A percentile compares a stretch with the other conserved stretches of the same genome.
phyloP scores from a whole-genome alignment of 768 basidiomycete species.

The Lactifluus subvellereus region DNA sequence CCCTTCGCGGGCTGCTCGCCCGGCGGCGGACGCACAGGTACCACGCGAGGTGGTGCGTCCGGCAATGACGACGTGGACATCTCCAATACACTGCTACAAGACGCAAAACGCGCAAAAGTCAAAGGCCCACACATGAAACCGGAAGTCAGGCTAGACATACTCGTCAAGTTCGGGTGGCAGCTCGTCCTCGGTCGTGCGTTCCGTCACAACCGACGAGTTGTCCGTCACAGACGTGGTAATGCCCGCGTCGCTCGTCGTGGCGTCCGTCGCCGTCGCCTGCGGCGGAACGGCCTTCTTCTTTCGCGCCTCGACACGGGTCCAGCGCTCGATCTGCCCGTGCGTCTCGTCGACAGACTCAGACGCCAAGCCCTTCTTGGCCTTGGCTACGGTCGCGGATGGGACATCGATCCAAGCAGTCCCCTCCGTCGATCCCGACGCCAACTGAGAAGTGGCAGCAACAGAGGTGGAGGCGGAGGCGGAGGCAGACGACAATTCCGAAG shows the following conservation, averaged over 20 bases:
- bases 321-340: slow-evolving; percentile 52
- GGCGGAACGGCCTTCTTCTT: slow-evolving; percentile 27
- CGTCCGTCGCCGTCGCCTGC: slow-evolving; percentile 28
- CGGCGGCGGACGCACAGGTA: slow-evolving; percentile 57
- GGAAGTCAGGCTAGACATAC: slow-evolving; percentile 37
- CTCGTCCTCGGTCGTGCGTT: slow-evolving; percentile 35
- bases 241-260: slow-evolving; percentile 45
- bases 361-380: slow-evolving; percentile 32
- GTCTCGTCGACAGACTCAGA: slow-evolving; percentile 25
- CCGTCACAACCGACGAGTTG: slow-evolving; percentile 35
- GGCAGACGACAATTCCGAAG: slow-evolving; percentile 30
- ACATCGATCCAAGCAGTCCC: neutral
- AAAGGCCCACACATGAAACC: slow-evolving; percentile 13
- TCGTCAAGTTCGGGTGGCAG: slow-evolving; percentile 63
- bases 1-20: slow-evolving; percentile 56
- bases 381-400: slow-evolving; percentile 11
- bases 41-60: slow-evolving; percentile 49
- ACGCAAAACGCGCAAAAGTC: neutral
- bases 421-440: neutral
- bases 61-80: slow-evolving; percentile 41
- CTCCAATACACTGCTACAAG: slow-evolving; percentile 48
- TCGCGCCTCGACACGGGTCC: slow-evolving; percentile 65
- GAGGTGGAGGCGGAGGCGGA: slow-evolving; percentile 3
- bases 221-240: slow-evolving; percentile 44
- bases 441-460: neutral